Base-by-base conservation (phyloP, 2,329 filamentous ascomycete species). In the Dactylellina leptospora region DNA sequence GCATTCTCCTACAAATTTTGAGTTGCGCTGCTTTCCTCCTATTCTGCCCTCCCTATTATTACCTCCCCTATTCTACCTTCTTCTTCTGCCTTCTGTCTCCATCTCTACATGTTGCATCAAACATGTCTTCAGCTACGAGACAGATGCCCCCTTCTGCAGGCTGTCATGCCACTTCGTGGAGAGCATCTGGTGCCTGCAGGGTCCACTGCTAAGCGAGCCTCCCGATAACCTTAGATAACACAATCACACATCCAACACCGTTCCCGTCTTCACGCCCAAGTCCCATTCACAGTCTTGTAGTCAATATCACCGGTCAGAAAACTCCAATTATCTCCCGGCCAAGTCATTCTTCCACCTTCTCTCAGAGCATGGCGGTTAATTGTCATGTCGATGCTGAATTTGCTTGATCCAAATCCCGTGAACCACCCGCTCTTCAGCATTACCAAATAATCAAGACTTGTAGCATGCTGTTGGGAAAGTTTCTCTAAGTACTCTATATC, bases 201-300 rank as follows among this genome's bases (percentile, higher is more conserved):
- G 64, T 30, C 55, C 56, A 59, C 13, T 16, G 13, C 62, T 71
- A 71, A 71, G 66, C 66, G 66, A 71, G 58, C 33, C 5, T 20
- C 33, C 48, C 33, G 66, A 71, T 71, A 71, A 71, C 66, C 66
- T 71, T 71, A 71, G 66, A 71, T 71, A 71, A 71, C 58, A 62
- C 33, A 40, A 58, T 58, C 42, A 40, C 51, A 63, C 51, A 48
- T 13, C n/a, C 58, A 69, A 69, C 54, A 33, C 63, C 22, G 20
- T 50, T 20, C 45, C 3, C 13, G 18, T n/a, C 36, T 16, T 40
- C 22, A 51, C 4, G 10, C 9, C 47, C 47, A 33, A 18, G 27
- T 22, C 25, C 47, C 13, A 1, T 11, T n/a, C 11, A 13, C 47
- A n/a, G 36, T 51, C 4, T 18, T 22, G 2, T 18, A 4, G 18